Percentiles rank a stretch among this genome's conserved stretches.
These are phyloP conservation scores for Achaetomiella virescens DNA, from an alignment of 495 filamentous ascomycete genomes.

Conservation along the genomic window DNA sequence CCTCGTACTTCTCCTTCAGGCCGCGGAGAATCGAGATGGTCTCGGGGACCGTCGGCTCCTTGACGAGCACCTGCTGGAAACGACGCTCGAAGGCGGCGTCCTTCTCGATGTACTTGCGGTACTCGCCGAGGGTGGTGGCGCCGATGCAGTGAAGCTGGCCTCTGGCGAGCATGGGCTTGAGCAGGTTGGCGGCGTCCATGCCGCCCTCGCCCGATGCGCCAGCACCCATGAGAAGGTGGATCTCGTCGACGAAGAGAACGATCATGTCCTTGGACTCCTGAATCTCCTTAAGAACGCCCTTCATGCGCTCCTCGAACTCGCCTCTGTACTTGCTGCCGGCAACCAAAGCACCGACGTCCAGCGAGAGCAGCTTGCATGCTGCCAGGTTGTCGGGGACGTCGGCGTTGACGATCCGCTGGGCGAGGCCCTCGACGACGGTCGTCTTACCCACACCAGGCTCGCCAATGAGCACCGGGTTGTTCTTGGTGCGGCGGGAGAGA, in stretches of 20 bases:
- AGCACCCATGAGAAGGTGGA: constrained; percentile 96
- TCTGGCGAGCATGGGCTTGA: constrained; percentile 95
- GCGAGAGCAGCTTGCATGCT: constrained; percentile 83
- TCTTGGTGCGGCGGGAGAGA: constrained; percentile 90
- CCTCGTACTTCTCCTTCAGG: constrained; percentile 94
- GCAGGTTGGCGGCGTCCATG: constrained; percentile 95
- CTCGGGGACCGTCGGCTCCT: constrained; percentile 80
- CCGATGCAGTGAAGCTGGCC: constrained; percentile 97
- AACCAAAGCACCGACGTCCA: constrained; percentile 91
- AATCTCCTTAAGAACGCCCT: constrained; percentile 95
- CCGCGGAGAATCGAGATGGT: constrained; percentile 96
- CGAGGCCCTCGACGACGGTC: constrained; percentile 95
- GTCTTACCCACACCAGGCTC: constrained; percentile 99
- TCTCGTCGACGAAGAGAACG: constrained; percentile 95
- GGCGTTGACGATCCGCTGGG: constrained; percentile 86
- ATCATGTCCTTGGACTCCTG: constrained; percentile 95
- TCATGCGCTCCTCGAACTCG: constrained; percentile 98
- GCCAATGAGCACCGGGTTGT: constrained; percentile 90
- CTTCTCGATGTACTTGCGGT: constrained; percentile 98
- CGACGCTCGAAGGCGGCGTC: constrained; percentile 95
- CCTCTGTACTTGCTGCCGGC: constrained; percentile 97
- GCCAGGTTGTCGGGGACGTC: constrained; percentile 96
- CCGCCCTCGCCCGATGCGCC: constrained; percentile 89
- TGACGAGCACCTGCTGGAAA: constrained; percentile 96
- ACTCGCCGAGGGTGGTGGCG: constrained; percentile 89